A percentile compares a stretch with the other conserved stretches of the same genome.
Conservation (phyloP, 2,329 filamentous ascomycete genomes). For the Penicillium sp. region DNA sequence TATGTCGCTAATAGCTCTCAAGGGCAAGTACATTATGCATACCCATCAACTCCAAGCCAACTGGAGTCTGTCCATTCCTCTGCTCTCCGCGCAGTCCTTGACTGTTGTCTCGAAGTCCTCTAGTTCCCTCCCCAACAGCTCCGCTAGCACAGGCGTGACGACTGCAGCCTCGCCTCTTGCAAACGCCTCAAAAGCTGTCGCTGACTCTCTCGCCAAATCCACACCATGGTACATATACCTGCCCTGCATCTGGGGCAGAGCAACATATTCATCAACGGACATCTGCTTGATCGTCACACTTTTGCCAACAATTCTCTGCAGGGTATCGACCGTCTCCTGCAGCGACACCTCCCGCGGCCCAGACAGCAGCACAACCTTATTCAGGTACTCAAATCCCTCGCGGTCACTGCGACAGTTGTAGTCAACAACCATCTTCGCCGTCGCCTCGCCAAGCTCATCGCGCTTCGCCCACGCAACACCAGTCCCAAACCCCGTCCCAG, state of each 20-base stretch:
- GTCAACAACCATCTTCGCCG: slow-evolving; percentile 52
- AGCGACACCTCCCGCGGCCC: slow-evolving; percentile 40
- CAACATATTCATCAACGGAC: slow-evolving; percentile 48
- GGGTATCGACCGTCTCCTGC: slow-evolving; percentile 39
- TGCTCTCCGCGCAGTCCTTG: too few relatives aligned
- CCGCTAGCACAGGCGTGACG: slow-evolving; percentile 45
- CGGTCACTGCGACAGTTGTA: slow-evolving; percentile 40
- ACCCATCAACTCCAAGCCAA: too few relatives aligned
- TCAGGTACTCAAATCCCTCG: slow-evolving; percentile 33
- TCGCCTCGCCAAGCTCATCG: slow-evolving; percentile 61
- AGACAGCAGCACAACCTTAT: slow-evolving; percentile 41
- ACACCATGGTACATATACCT: slow-evolving; percentile 30
- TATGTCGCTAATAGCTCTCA: too few relatives aligned
- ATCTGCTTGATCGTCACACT: slow-evolving; percentile 42
- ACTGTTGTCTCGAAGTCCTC: slow-evolving; percentile 46
- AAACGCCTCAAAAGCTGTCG: slow-evolving; percentile 54
- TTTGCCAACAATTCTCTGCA: slow-evolving; percentile 34
- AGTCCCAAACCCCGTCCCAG: slow-evolving; percentile 47
- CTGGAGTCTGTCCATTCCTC: too few relatives aligned
- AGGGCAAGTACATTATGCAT: too few relatives aligned
- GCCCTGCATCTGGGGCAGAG: too few relatives aligned
- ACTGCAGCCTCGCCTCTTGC: slow-evolving; percentile 49
- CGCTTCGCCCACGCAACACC: slow-evolving; percentile 59
- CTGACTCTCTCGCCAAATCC: slow-evolving; percentile 51
- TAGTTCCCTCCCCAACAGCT: slow-evolving; percentile 50